Percentiles rank a stretch among this genome's conserved stretches.
These are phyloP conservation scores for Colletotrichum sp. DNA, from an alignment of 2,329 filamentous ascomycete genomes.

Conservation along the genomic window DNA sequence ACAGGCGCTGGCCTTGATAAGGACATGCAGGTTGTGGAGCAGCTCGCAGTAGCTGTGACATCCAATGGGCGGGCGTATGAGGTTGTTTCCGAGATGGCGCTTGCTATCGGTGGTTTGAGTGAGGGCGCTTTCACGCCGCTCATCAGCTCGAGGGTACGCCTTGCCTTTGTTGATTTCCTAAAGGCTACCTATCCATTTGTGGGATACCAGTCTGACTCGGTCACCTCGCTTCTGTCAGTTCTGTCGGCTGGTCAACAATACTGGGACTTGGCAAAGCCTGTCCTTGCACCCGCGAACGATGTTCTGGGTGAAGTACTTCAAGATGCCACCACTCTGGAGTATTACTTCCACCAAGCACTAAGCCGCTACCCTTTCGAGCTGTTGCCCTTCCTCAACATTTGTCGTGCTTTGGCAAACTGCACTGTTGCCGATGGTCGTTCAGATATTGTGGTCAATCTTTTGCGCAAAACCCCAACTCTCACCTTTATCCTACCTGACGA, in stretches of 20 bases:
- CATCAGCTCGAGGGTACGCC: conserved; percentile 67
- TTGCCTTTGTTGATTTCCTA: conserved; percentile 72
- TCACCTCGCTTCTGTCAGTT: conserved; percentile 69
- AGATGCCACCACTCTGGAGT: conserved; percentile 51
- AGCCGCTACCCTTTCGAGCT: conserved; percentile 88
- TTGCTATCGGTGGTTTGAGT: conserved; percentile 48
- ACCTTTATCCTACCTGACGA: conserved; percentile 77
- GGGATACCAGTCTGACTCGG: conserved; percentile 75
- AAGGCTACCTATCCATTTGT: conserved; percentile 70
- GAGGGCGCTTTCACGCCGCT: conserved; percentile 56
- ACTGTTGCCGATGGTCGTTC: conserved; percentile 35
- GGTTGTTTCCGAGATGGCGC: conserved; percentile 56
- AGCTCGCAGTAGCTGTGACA: conserved; percentile 54
- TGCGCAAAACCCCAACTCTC: conserved; percentile 74
- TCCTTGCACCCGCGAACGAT: conserved; percentile 7
- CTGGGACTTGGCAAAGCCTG: conserved; percentile 54
- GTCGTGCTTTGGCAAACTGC: conserved; percentile 62
- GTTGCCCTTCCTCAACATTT: conserved; percentile 76
- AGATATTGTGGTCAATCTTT: conserved; percentile 64
- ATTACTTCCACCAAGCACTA: conserved; percentile 71
- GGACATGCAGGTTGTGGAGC: conserved; percentile 56
- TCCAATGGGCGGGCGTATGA: conserved; percentile 58
- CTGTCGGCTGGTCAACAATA: conserved; percentile 61
- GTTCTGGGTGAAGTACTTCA: conserved; percentile 11
- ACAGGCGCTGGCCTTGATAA: conserved; percentile 54